Base-by-base conservation (phyloP, 805 yeast species). In the Suhomyces tanzawaensis region DNA sequence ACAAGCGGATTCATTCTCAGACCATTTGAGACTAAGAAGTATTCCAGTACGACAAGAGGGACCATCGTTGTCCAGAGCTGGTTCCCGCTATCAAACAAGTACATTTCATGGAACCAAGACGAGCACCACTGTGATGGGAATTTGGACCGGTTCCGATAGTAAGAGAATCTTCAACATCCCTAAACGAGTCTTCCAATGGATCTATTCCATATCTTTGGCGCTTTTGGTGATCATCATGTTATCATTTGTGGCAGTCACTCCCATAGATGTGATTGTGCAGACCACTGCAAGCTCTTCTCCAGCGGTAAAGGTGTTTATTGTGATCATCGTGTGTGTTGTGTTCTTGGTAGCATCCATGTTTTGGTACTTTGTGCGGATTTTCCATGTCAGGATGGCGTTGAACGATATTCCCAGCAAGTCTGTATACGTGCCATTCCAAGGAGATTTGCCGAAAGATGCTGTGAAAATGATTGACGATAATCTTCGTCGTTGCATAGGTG, bases 271-370 rank as follows among this genome's bases (percentile, higher is more conserved):
- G 21, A 79, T 89, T 42, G 66, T 76, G 1, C 75, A 77, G 47
- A 71, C 82, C 1, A 67, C 78, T 3, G 66, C 67, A 6, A 62
- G 77, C 3, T 61, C 71, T 9, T 76, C 77, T 42, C 77, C 85
- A 49, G 93, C 86, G 1, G 67, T 86, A 56, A 87, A 89, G 55
- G 77, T 91, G 3, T 82, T 90, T 45, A 86, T 90, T 42, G 86
- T 89, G 15, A 78, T 85, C 6, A 76, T 80, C 31, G 87, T 84
- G 5, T 71, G 85, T 50, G 86, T 80, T 2, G 61, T 78, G 1
- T 79, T 85, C 45, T 65, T 79, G 1, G 41, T 82, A 0, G 48
- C 74, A 5, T 61, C 79, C 3, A 45, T 80, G 0, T 44, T 77
- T 1, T 56, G 85, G 14, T 77, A 79, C 46, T 61, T 83, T 15